Evolutionary conservation across 2,329 filamentous ascomycete genomes (phyloP).

Genomic region (Aspergillus ochraceus): DNA sequence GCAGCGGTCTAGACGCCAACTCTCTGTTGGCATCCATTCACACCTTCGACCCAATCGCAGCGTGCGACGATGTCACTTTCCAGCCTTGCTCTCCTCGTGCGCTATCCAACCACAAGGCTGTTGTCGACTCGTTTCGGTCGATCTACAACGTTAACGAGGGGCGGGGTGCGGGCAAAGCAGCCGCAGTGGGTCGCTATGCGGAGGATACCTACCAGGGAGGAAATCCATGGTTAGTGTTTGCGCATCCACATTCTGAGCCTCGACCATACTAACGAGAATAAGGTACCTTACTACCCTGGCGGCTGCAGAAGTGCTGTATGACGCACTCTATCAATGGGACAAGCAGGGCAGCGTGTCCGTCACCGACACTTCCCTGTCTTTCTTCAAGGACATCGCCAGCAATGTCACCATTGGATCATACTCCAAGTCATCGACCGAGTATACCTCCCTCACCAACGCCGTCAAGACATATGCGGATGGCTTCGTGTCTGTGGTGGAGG

Average conservation of each 20-base stretch:
- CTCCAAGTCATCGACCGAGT: constrained; percentile 53
- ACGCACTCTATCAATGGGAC: constrained; percentile 70
- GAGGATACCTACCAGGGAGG: constrained; percentile 73
- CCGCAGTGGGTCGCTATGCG: constrained; percentile 59
- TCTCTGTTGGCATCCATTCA: constrained; percentile 54
- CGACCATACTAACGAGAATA: background rate
- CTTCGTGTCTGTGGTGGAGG: constrained; percentile 47
- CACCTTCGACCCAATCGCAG: constrained; percentile 26
- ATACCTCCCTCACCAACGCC: constrained; percentile 55
- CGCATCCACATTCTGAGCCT: background rate
- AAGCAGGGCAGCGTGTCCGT: constrained; percentile 62
- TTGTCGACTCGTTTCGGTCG: constrained; percentile 71
- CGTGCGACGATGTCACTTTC: constrained; percentile 55
- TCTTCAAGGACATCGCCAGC: constrained; percentile 67
- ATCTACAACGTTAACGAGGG: constrained; percentile 58
- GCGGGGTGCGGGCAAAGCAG: constrained; percentile 22
- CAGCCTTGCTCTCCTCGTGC: constrained; percentile 70
- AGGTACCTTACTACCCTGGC: constrained; percentile 57
- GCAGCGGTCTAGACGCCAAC: constrained; percentile 70
- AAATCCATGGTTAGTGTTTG: constrained; percentile 73
- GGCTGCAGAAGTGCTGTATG: constrained; percentile 75
- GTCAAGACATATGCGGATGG: constrained; percentile 62
- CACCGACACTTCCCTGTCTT: constrained; percentile 63
- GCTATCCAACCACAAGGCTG: constrained; percentile 71
- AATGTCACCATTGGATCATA: constrained; percentile 64